Evolutionary conservation across 495 filamentous ascomycete species (phyloP), one percentile per base, ranked within the genome.

Genomic region (Penicillium pancosmium): DNA sequence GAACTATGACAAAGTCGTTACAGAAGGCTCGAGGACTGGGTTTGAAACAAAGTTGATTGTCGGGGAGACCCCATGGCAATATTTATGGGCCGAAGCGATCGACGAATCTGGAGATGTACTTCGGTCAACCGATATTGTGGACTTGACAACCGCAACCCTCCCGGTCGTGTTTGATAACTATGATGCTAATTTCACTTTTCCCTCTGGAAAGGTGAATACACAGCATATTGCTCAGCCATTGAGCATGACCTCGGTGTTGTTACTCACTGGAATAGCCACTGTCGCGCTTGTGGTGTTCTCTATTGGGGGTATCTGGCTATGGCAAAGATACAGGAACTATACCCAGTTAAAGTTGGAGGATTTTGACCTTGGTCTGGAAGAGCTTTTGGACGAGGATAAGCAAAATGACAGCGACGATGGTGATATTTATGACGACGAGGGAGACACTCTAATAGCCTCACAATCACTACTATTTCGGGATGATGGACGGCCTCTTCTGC

Each of bases 41-140:
- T 67, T 67, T 40, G 65, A 67, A 48, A 67, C 65, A 13, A 63
- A 61, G 43, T 46, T 67, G 41, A 50, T 41, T n/a, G 21, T 67
- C 41, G 34, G 41, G 9, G 34, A 61, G 54, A 60, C 57, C 15
- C 25, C 23, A 0, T 63, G 61, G 51, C 57, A 44, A 19, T 67
- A 63, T 48, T 6, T 67, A 1, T 61, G 64, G 60, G 64, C 60
- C 10, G 60, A 67, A n/a, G 64, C 64, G 10, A 5, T 67, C 5
- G 60, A 67, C 58, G 4, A 2, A 0, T 1, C 47, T 1, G 57
- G 57, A 5, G 59, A 56, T 5, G 21, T 61, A 8, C 52, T 67
- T 18, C 51, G 60, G 8, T 54, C 48, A 23, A 63, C 41, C 16
- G 52, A 63, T 25, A 31, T 63, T 19, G 60, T 67, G 38, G 64